These are phyloP conservation scores for Apiotrichum mycotoxinovorans DNA, from an alignment of 1,284 basidiomycete genomes.

Conservation along the genomic window DNA sequence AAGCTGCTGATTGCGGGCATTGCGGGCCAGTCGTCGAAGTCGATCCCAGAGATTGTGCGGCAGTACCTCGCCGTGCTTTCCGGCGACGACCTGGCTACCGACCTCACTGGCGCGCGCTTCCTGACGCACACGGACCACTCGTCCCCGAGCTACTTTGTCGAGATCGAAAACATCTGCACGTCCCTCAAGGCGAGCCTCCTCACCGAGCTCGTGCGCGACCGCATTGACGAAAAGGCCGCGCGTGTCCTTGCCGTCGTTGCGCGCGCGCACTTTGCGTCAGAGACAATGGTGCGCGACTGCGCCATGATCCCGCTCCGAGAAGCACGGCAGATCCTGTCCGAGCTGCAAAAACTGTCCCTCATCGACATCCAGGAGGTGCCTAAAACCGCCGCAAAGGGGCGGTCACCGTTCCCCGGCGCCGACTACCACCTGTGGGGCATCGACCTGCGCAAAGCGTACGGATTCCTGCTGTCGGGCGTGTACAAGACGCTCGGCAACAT, in stretches of 20 bases:
- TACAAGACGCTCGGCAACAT: constrained; percentile 89
- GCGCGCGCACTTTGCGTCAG: constrained; percentile 90
- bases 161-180: constrained; percentile 72
- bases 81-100: constrained; percentile 36
- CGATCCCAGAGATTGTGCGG: constrained; percentile 31
- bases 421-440: constrained; percentile 72
- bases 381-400: constrained; percentile 78
- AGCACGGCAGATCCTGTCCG: constrained; percentile 73
- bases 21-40: constrained; percentile 23
- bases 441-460: constrained; percentile 74
- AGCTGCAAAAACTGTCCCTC: constrained; percentile 71
- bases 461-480: constrained; percentile 66
- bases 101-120: constrained; percentile 51
- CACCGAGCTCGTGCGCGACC: constrained; percentile 75
- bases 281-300: constrained; percentile 90
- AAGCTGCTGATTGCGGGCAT: constrained; percentile 34
- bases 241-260: constrained; percentile 77
- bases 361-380: constrained; percentile 88
- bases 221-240: constrained; percentile 79
- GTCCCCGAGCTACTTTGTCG: constrained; percentile 62
- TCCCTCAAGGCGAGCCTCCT: constrained; percentile 70
- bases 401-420: constrained; percentile 43
- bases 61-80: constrained; percentile 37
- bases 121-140: constrained; percentile 57
- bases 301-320: constrained; percentile 89